These are phyloP conservation scores for Wickerhamomyces chambardii DNA, from an alignment of 805 yeast species.

Conservation along the genomic window DNA sequence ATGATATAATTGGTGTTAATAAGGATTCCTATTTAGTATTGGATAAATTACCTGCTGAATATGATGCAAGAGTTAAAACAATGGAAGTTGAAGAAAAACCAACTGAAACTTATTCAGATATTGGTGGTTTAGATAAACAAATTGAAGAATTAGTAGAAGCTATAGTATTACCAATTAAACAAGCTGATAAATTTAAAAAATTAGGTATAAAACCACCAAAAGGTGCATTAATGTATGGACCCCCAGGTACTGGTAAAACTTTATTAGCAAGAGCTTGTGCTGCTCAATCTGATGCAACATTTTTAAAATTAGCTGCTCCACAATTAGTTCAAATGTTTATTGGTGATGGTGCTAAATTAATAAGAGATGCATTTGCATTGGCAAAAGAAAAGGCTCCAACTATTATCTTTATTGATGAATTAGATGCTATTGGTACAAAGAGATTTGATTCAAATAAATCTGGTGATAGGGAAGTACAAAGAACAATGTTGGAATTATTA, in stretches of 20 bases:
- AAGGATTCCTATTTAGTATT: constrained; percentile 91
- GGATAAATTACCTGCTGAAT: constrained; percentile 94
- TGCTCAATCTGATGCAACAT: constrained; percentile 96
- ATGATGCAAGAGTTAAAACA: constrained; percentile 95
- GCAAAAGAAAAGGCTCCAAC: constrained; percentile 99
- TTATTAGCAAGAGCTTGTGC: constrained; percentile 97
- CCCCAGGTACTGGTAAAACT: constrained; percentile 99
- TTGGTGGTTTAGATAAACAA: constrained; percentile 97
- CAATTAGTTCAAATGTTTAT: constrained; percentile 97
- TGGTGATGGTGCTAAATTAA: constrained; percentile 98
- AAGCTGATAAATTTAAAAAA: constrained; percentile 89
- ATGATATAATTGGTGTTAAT: constrained; percentile 95
- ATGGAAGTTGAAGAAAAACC: constrained; percentile 99
- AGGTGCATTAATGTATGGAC: constrained; percentile 98
- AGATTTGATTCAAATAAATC: constrained; percentile 96
- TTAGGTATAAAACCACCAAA: constrained; percentile 97
- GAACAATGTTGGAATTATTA: constrained; percentile 97
- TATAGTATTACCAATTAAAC: constrained; percentile 96
- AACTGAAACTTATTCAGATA: constrained; percentile 92
- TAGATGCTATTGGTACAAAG: constrained; percentile 98
- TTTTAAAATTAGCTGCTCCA: constrained; percentile 93
- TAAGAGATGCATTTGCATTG: constrained; percentile 93
- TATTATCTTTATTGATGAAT: constrained; percentile 93
- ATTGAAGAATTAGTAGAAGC: constrained; percentile 98
- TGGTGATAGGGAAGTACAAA: constrained; percentile 97